These are phyloP conservation scores for Conoideocrella luteorostrata DNA, from an alignment of 2,329 filamentous ascomycete genomes.

Conservation along the genomic window DNA sequence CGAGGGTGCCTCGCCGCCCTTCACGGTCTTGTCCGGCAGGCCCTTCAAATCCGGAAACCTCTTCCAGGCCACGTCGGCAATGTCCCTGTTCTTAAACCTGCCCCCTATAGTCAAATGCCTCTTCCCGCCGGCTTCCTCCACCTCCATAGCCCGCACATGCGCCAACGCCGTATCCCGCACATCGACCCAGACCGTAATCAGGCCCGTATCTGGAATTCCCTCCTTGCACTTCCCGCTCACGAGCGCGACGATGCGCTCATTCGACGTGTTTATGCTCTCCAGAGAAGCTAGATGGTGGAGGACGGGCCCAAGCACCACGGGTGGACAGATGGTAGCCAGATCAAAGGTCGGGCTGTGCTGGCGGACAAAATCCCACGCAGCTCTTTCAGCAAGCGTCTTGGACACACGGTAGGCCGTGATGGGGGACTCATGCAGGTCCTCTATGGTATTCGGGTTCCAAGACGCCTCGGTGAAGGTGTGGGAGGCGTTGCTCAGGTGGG, in stretches of 20 bases:
- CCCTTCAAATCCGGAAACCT: constrained; percentile 46
- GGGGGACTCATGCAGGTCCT: constrained; percentile 32
- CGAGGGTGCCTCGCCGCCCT: too few relatives aligned
- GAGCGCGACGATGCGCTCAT: constrained; percentile 43
- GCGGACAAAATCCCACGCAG: constrained; percentile 47
- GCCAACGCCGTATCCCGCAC: constrained; percentile 49
- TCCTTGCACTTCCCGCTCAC: constrained; percentile 44
- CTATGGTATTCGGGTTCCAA: constrained; percentile 48
- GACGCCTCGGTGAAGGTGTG: constrained; percentile 39
- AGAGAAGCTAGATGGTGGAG: constrained; percentile 40
- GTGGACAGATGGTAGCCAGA: constrained; percentile 48
- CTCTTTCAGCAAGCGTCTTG: constrained; percentile 48
- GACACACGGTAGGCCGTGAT: constrained; percentile 46
- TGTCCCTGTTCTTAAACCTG: constrained; percentile 38
- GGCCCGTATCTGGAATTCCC: constrained; percentile 34
- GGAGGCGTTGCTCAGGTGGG: constrained; percentile 28
- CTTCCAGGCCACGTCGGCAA: constrained; percentile 36
- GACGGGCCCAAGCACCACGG: constrained; percentile 48
- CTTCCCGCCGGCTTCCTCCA: constrained; percentile 39
- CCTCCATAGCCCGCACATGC: constrained; percentile 46
- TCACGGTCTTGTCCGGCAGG: too few relatives aligned
- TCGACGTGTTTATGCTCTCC: constrained; percentile 46
- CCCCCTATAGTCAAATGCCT: constrained; percentile 45
- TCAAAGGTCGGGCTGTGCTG: constrained; percentile 39
- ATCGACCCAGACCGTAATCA: constrained; percentile 44